Evolutionary conservation across 2,329 filamentous ascomycete species (phyloP).

Genomic region (Ascosphaera pollenicola): DNA sequence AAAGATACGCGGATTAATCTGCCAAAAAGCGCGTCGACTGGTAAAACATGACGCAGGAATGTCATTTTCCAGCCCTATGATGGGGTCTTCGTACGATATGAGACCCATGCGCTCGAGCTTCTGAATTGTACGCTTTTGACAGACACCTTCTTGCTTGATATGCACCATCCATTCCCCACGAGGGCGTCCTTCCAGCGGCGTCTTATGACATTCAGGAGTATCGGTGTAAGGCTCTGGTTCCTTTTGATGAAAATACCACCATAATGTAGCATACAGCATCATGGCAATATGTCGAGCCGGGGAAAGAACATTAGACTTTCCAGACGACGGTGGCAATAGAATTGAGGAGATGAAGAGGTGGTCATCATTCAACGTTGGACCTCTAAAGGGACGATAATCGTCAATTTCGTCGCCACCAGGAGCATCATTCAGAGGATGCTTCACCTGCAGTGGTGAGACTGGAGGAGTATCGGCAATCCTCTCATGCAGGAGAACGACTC

Average conservation of each 20-base stretch:
- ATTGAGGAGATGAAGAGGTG: conserved; percentile 81
- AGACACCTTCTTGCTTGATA: conserved; percentile 69
- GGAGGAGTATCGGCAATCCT: not conserved
- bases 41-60: conserved; percentile 53
- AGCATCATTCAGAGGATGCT: not conserved
- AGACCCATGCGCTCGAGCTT: conserved; percentile 90
- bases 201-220: conserved; percentile 39
- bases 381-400: conserved; percentile 37
- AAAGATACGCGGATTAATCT: conserved; percentile 67
- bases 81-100: conserved; percentile 52
- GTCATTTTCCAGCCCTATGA: conserved; percentile 39
- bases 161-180: conserved; percentile 71
- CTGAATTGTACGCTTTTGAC: conserved; percentile 59
- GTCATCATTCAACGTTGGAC: conserved; percentile 57
- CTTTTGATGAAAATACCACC: conserved; percentile 92
- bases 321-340: conserved; percentile 56
- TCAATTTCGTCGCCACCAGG: conserved; percentile 3
- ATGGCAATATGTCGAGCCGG: conserved; percentile 79
- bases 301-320: conserved; percentile 59
- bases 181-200: conserved; percentile 48
- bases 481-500: not conserved
- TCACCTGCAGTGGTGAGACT: not conserved
- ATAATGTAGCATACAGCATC: conserved; percentile 88
- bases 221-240: conserved; percentile 43
- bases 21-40: conserved; percentile 68